Base-by-base conservation (phyloP, 1,284 basidiomycete species). In the Paramarasmius palmivorus region DNA sequence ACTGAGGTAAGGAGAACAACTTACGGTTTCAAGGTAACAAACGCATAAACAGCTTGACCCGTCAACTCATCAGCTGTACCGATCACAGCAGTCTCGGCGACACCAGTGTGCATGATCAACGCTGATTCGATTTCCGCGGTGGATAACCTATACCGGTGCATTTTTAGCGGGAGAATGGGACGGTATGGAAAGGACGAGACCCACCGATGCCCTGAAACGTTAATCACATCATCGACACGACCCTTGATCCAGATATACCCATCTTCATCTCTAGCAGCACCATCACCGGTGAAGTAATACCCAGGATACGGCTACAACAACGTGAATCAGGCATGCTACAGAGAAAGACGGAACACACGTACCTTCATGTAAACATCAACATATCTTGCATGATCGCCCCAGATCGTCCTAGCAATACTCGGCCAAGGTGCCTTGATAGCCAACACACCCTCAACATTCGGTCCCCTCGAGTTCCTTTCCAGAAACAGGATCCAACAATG, bases 171-270 rank as follows among this genome's bases (percentile, higher is more conserved):
- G 7, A 32, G 12, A 6, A 32, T 12, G 6, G 7, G 29, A 32
- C 29, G 12, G 29, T 6, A 12, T 32, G 29, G 12, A 32, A 32
- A 6, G 29, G 12, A 32, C 29, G n/a, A 32, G 29, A 32, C 29
- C 12, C 29, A 32, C 29, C 97, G 90, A 72, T 99, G 96, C 2
- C 96, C 97, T 36, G 96, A 97, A 32, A 96, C 93, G 72, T 94
- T 95, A 76, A 93, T 92, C 51, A 93, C 66, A 88, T 92, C 94
- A 72, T 99, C 96, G 40, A 99, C 88, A 64, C 96, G 89, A 50
- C 96, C 96, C 74, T 95, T 95, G 75, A 99, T 98, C 94, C 94
- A 97, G 68, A 94, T 92, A 75, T 99, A 99, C 5, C 96, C 96
- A 65, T 99, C 89, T 65, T 91, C 85, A 69, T 99, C 97, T 44